Percentiles rank a stretch among this genome's conserved stretches.
phyloP scores from a whole-genome alignment of 768 basidiomycete species.

The Boletellus ananiceps region DNA sequence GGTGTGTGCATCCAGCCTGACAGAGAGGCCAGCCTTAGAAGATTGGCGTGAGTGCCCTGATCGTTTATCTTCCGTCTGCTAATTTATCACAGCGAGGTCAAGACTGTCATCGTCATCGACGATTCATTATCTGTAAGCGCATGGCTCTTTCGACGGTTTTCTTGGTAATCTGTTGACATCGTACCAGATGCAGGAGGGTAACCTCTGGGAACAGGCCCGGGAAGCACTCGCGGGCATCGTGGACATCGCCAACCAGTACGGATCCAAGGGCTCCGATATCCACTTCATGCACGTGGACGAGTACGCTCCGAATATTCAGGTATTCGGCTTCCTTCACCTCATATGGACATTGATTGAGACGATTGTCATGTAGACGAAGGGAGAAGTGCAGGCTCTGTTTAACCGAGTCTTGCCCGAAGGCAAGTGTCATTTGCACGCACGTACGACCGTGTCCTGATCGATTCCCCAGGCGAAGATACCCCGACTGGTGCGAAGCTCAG shows the following conservation, averaged over 20 bases:
- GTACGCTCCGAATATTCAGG: slow-evolving; percentile 29
- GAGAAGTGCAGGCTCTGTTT: slow-evolving; percentile 23
- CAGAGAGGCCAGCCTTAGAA: slow-evolving; percentile 19
- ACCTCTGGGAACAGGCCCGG: slow-evolving; percentile 36
- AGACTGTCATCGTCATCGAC: slow-evolving; percentile 39
- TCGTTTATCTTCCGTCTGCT: slow-evolving; percentile 11
- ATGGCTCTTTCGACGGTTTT: not conserved
- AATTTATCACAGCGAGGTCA: slow-evolving; percentile 28
- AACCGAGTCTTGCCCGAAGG: slow-evolving; percentile 24
- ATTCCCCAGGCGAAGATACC: slow-evolving; percentile 29
- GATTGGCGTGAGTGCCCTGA: slow-evolving; percentile 24
- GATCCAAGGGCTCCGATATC: slow-evolving; percentile 38
- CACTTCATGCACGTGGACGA: slow-evolving; percentile 38
- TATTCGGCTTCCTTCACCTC: not conserved
- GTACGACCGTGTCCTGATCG: not conserved
- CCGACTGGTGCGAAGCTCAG: slow-evolving; percentile 37
- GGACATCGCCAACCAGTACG: slow-evolving; percentile 34
- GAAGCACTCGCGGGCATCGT: slow-evolving; percentile 41
- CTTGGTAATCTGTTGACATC: not conserved
- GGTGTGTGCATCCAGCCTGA: slow-evolving; percentile 6
- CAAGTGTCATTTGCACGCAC: not conserved
- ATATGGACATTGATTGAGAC: not conserved
- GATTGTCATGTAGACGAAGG: slow-evolving; percentile 14
- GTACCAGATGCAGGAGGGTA: slow-evolving; percentile 37
- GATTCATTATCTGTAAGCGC: slow-evolving; percentile 36